Base-by-base conservation (phyloP, 306 rosid species). In the Lathyrus oleraceus region DNA sequence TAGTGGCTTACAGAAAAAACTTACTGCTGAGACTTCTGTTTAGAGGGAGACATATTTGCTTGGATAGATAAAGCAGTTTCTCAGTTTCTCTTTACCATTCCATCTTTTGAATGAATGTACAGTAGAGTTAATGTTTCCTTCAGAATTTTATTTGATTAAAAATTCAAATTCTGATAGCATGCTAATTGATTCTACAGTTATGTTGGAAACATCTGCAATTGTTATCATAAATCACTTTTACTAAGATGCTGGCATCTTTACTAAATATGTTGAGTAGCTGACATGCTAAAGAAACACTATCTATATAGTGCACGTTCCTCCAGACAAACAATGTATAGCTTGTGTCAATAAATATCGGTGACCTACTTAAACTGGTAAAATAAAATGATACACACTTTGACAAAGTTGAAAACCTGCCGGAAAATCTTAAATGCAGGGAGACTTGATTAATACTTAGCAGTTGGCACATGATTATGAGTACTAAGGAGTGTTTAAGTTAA, bases 371-470 rank as follows among this genome's bases (percentile, higher is more conserved):
- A 60, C 45, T 13, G 43, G 1, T 71, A 11, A 56, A 25, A 42
- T 23, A 27, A 32, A 45, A 20, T 45, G 13, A 47, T 8, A 48
- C 51, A 13, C 42, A 44, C 15, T 30, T 13, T 23, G 8, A 40
- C 64, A 23, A 73, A 49, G 43, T 19, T 20, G 71, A 62, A 38
- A 63, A 49, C 70, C 67, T 6, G 39, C 16, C 39, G 20, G 32
- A 69, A 69, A 69, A 52, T 36, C 14, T 6, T 9, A 53, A 35
- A 38, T 21, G 62, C 51, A 6, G n/a, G 62, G 25, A 52, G 15
- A 12, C 12, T 69, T 45, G 27, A 58, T 45, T 20, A 61, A 61
- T 20, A 13, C 23, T 44, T 66, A 7, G 67, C 35, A 47, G 5
- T 66, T 66, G 32, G 40, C 35, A 23, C 21, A n/a, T 36, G 20